Base-by-base conservation (phyloP, 345 rosid species). In the Moringa oleifera region DNA sequence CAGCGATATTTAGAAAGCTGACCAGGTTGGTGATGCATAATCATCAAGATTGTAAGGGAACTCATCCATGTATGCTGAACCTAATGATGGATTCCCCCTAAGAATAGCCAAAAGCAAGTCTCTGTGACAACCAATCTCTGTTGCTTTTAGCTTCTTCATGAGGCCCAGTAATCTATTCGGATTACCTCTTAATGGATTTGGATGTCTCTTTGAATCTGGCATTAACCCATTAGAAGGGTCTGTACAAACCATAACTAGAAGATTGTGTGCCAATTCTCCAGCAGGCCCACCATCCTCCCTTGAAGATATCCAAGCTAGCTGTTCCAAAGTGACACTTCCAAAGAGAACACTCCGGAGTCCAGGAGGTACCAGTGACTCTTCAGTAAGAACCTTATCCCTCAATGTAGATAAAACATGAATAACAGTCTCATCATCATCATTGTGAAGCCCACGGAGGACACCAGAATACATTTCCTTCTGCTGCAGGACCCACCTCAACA, bases 21-120 rank as follows among this genome's bases (percentile, higher is more conserved):
- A 90, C 99, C 99, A 94, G 70, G 70, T 67, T 58, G 88, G 80
- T 11, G 97, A 90, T 63, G 86, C 66, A 68, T 68, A 83, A 82
- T 94, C 89, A 73, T 90, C 95, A 63, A 90, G 81, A 70, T 75
- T 90, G 82, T 81, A 94, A 59, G 96, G 99, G 75, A 88, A 88
- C 62, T 88, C 90, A 61, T 83, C 85, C 81, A 88, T 54, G 73
- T 88, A 90, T 56, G 88, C 84, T 11, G 97, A 82, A 55, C 77
- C 85, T 56, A 94, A 83, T 58, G 82, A 75, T 1, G 87, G 91
- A 63, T 83, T 88, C 23, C 91, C 89, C 74, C 24, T 75, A 68
- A 83, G 78, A 70, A 84, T 85, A 52, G 83, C 87, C 75, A 90
- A 76, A 64, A 90, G 97, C 78, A 90, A 81, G 71, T 81, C 92